Evolutionary conservation across 1,139 yeast species (phyloP), one percentile per base, ranked within the genome.

Genomic region (Pneumocystis wakefieldiae): DNA sequence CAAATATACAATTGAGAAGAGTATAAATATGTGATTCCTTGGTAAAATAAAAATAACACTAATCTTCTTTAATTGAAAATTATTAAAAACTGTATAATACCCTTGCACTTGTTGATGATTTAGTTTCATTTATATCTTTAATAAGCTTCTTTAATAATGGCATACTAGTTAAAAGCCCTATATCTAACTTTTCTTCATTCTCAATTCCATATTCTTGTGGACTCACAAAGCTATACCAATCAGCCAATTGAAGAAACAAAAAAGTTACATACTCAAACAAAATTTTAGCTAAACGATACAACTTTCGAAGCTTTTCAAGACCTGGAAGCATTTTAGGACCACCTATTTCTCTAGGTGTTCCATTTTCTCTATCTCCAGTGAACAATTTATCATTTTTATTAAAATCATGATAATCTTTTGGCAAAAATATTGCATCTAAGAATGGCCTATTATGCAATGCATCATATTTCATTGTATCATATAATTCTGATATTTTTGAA

Each of bases 191-290:
- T 73, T 94, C 98, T 71, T 87, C 87, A 71, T 90, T 96, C 68
- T 91, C 91, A 69, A 94, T 94, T 67, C 99, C 99, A 72, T 94
- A 94, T 72, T 94, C 98, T 74, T 94, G 97, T 14, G 99, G 99
- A 74, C 98, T 92, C 63, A 94, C 90, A 71, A 92, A 92, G 60
- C 66, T 65, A 48, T 14, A 24, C 7, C n/a, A 38, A n/a, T 10
- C 15, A 15, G 10, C 29, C 35, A 24, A 24, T 29, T 19, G 14
- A 10, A 28, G 14, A n/a, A 19, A 15, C 14, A 36, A 8, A 59
- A 28, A 35, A 32, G 29, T 0, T 24, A 58, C 64, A 37, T 64
- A 65, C 75, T 94, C 99, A 76, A 94, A 94, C 68, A 94, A 76
- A 3, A 94, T 96, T 73, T 94, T 94, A 0, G 97, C 88, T 64